Evolutionary conservation across 306 rosid genomes (phyloP), one percentile per base, ranked within the genome.

Genomic region (Quercus bicolor): DNA sequence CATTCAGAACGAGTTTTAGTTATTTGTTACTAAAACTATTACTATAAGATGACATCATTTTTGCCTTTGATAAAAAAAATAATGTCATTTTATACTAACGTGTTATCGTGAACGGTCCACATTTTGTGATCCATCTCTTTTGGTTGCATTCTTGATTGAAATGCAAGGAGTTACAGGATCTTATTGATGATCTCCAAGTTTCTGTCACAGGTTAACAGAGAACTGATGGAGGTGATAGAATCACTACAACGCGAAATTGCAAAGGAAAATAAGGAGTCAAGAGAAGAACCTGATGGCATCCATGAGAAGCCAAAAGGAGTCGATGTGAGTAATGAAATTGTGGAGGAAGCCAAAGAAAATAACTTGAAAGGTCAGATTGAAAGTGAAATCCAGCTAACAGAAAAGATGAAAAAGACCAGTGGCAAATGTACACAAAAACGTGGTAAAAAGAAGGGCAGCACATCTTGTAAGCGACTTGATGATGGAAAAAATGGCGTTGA

Each of bases 161-260:
- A 31, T 33, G 24, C 37, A 65, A 31, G 71, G 26, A 66, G 51
- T 9, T 33, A 13, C 52, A 33, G 26, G 2, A 66, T 66, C 26
- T 68, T 68, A 68, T n/a, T 66, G 72, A 34, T 8, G 24, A 66
- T 37, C 54, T 77, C 71, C 82, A 53, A 52, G 56, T 68, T 68
- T 34, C 26, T 59, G 61, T 75, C 52, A 23, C 85, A 94, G 98
- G 92, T 94, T 75, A 94, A 94, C 64, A 81, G 89, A 70, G 92
- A 94, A 78, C 68, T 92, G 78, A 77, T 77, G 90, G 82, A 75
- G 53, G 62, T 84, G 16, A 90, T 94, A 3, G 97, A 89, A 73
- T 37, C 91, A 20, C 82, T 92, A 20, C 85, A 87, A 79, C 51
- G 74, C 10, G 73, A 84, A 79, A 83, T 78, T 53, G 82, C 76